Evolutionary conservation across 1,139 yeast species (phyloP).

Genomic region (Magnusiomyces ingens): DNA sequence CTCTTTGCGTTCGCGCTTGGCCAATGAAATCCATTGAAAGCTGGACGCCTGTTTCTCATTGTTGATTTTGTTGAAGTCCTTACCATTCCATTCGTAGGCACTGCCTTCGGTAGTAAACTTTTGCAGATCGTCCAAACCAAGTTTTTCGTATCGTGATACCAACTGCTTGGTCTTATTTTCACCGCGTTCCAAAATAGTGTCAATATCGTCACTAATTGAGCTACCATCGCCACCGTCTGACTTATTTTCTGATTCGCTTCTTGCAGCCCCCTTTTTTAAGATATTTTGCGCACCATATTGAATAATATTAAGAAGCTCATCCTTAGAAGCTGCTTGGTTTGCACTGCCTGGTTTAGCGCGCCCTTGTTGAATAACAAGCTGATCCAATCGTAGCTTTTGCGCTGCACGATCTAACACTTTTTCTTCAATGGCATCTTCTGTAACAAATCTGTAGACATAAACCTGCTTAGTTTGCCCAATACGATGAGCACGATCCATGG

Average conservation of each 20-base stretch:
- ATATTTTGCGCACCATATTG: constrained; percentile 95
- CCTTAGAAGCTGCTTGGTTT: constrained; percentile 58
- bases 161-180: constrained; percentile 72
- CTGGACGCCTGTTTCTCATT: constrained; percentile 19
- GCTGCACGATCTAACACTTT: constrained; percentile 95
- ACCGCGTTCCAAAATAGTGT: constrained; percentile 67
- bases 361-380: constrained; percentile 93
- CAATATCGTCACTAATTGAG: constrained; percentile 64
- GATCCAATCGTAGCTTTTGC: constrained; percentile 86
- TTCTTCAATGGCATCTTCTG: constrained; percentile 95
- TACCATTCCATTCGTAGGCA: constrained; percentile 95
- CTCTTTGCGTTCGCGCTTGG: constrained; percentile 85
- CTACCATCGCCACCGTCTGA: constrained; percentile 26
- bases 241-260: constrained; percentile 17
- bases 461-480: constrained; percentile 98
- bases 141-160: constrained; percentile 70
- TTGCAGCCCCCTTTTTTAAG: constrained; percentile 39
- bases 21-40: constrained; percentile 70
- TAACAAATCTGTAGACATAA: constrained; percentile 81
- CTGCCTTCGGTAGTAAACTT: constrained; percentile 81
- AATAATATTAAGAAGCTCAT: constrained; percentile 87
- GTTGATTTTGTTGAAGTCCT: constrained; percentile 68
- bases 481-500: constrained; percentile 98
- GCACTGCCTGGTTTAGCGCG: constrained; percentile 44
- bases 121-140: constrained; percentile 89